Conservation (phyloP, 495 filamentous ascomycete genomes). For the Chaetomium fimeti region DNA sequence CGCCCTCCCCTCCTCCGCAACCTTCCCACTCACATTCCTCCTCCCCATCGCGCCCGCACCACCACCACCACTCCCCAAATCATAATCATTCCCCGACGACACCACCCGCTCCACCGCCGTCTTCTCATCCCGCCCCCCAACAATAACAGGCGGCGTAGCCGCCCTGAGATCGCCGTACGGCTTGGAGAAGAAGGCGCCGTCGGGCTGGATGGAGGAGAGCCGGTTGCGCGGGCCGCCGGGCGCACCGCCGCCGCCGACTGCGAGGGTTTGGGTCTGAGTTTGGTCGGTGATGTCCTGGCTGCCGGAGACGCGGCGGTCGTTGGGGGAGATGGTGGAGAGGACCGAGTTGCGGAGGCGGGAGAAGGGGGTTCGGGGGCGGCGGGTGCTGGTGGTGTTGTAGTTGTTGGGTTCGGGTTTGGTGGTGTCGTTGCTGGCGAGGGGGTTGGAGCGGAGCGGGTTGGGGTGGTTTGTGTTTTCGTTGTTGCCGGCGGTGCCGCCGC, state of each 20-base stretch:
- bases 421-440: conserved; percentile 22
- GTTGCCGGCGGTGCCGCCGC: conserved; percentile 23
- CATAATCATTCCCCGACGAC: conserved; percentile 61
- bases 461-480: conserved; percentile 38
- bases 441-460: conserved; percentile 49
- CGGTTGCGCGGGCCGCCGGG: conserved; percentile 30
- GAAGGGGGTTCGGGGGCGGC: conserved; percentile 35
- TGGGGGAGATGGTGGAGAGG: conserved; percentile 45
- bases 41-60: conserved; percentile 30
- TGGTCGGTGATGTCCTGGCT: conserved; percentile 35
- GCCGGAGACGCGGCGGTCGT: conserved; percentile 39
- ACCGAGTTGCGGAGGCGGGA: conserved; percentile 32
- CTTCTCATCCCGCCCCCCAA: conserved; percentile 33
- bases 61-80: conserved; percentile 43
- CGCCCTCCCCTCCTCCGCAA: conserved; percentile 78
- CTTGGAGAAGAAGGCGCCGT: conserved; percentile 53
- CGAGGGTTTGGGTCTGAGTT: conserved; percentile 7
- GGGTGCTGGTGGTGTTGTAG: not conserved
- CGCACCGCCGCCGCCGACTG: conserved; percentile 20
- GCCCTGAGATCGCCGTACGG: conserved; percentile 51
- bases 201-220: conserved; percentile 50
- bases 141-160: conserved; percentile 49
- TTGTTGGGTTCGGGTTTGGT: not conserved
- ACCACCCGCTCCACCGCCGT: conserved; percentile 38
- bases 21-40: conserved; percentile 78